Conservation (phyloP, 2,329 filamentous ascomycete genomes). For the Diaporthe sp. region DNA sequence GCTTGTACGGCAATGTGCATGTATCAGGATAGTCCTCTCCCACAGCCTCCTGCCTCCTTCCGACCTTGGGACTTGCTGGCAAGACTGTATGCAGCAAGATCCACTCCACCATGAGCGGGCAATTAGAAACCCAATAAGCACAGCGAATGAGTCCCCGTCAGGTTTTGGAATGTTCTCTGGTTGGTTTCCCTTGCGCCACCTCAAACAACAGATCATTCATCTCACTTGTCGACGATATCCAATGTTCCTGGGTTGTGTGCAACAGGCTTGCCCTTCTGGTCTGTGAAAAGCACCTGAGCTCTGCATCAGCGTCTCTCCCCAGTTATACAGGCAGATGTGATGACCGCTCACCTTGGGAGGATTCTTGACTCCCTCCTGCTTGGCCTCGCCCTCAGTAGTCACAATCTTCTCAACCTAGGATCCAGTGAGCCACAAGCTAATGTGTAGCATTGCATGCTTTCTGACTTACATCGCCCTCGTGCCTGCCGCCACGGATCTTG, state of each 20-base stretch:
- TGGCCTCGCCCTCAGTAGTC: background rate
- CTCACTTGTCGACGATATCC: background rate
- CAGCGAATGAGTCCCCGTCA: no score
- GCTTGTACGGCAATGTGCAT: no score
- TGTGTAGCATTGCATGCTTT: background rate
- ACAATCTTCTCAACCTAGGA: background rate
- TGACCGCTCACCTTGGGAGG: background rate
- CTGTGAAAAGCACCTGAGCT: background rate
- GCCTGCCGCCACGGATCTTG: background rate
- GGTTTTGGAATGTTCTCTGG: no score
- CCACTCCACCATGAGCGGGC: no score
- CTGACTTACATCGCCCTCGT: background rate
- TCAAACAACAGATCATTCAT: background rate
- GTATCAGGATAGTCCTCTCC: no score
- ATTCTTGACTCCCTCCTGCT: background rate
- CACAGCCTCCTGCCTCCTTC: no score
- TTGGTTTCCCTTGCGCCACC: no score
- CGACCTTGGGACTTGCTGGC: no score
- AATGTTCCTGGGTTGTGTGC: background rate
- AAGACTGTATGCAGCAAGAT: no score
- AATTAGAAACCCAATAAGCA: no score
- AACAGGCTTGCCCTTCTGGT: conserved; percentile 4
- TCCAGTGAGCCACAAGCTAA: background rate
- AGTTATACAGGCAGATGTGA: background rate
- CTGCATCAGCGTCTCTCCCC: background rate